Base-by-base conservation (phyloP, 2,329 filamentous ascomycete species). In the Apiospora kogelbergensis region DNA sequence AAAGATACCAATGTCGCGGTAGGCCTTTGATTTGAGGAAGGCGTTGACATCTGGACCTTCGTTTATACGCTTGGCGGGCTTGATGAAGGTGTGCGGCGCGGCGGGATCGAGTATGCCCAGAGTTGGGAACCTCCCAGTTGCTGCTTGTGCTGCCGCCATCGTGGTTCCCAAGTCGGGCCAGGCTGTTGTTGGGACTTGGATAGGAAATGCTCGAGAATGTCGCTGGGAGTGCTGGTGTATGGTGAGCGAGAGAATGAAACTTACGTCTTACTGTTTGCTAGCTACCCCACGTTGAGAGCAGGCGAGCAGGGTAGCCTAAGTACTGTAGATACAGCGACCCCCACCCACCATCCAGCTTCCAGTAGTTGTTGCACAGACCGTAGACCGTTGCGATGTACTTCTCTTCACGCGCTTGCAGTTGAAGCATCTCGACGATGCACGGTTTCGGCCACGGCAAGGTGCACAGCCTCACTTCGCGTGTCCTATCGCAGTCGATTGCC, bases 1-100 rank as follows among this genome's bases (percentile, higher is more conserved):
- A 79, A 97, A 98, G 63, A 89, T 87, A 80, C 93, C 92, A 67
- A 99, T 93, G 77, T 98, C 94, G 69, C 89, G 87, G 81, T 98
- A 98, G 60, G 94, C 96, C 73, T 88, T 89, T 65, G 93, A 94
- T 10, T 86, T 87, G 67, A 97, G 88, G 80, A 98, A 99, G 71
- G 87, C 88, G 24, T 88, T 80, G 68, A 99, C 92, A 84, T 98
- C 94, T 70, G 90, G 84, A 68, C 91, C 91, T 75, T 96, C 93
- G 81, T 97, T 87, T 82, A 99, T 99, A 76, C 86, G 86, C 80
- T 98, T 99, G 68, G 79, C 78, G 0, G 96, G 96, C 53, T 83
- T 82, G 67, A 84, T 77, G 80, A 97, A 98, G 41, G 72, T 77
- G 76, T 89, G 88, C 11, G 84, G 78, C 24, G 76, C 71, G 22